Base-by-base conservation (phyloP, 2,329 filamentous ascomycete species). In the Hypomyces perniciosus region DNA sequence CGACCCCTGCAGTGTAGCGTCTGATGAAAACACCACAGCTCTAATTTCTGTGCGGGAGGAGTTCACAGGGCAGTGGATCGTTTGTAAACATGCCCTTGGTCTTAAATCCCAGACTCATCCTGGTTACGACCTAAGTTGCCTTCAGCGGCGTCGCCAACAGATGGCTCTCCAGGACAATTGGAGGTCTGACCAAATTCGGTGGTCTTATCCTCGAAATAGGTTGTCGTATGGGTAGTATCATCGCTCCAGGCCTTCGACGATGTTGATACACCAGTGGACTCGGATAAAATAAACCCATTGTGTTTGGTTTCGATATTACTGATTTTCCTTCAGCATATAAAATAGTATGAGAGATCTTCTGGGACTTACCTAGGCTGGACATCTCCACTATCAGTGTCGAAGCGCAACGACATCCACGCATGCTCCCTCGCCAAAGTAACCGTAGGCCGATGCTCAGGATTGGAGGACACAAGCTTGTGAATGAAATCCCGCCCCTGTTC, bases 171-270 rank as follows among this genome's bases (percentile, higher is more conserved):
- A 26, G 13, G 20, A 29, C 10, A 28, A 28, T 28, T 42, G 5
- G 40, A 42, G 12, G 9, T 29, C 1, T 28, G 4, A 5, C 12
- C 26, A 6, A 10, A 42, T 8, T 26, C 12, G 27, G 20, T 4
- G 3, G 27, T 12, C 27, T 4, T 26, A 8, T 4, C 20, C 13
- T 20, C n/a, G 9, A 5, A 6, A 8, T 20, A 12, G 28, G 9
- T 42, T 26, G 5, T 42, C 4, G 6, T 42, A 42, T 42, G 5
- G 3, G 40, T 42, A 42, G 40, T 3, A 5, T 20, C 20, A 5
- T 34, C 27, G 20, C 44, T 46, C 44, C 44, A 46, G n/a, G 44
- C 33, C 35, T 46, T 46, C 4, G 44, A 46, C 27, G 44, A 31
- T 38, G 33, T 29, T 30, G 33, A 46, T 38, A 10, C 26, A 30